phyloP scores from a whole-genome alignment of 2,329 filamentous ascomycete genomes.

The Aaosphaeria pasadenensis region DNA sequence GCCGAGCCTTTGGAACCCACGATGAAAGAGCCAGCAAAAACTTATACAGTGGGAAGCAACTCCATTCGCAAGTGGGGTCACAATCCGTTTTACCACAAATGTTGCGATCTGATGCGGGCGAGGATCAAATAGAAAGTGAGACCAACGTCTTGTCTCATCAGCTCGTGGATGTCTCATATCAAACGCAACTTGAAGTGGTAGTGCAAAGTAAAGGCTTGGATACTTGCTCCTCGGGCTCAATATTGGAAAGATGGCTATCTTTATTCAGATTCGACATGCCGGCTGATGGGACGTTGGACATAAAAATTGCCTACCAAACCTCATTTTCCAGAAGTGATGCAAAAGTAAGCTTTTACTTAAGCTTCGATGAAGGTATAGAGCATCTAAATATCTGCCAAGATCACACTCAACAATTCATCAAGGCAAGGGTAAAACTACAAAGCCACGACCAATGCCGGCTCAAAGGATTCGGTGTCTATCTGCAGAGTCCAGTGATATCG shows the following conservation, averaged over 20 bases:
- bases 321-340: neutral
- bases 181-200: slow-evolving; percentile 17
- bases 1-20: slow-evolving; percentile 24
- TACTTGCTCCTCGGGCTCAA: neutral
- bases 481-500: too few relatives aligned
- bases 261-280: slow-evolving; percentile 36
- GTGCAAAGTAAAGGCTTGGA: neutral
- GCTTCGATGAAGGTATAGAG: slow-evolving; percentile 3
- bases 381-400: neutral
- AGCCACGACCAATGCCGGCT: too few relatives aligned
- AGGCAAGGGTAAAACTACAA: neutral
- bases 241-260: slow-evolving; percentile 12
- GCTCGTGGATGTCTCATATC: slow-evolving; percentile 7
- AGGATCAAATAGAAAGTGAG: neutral
- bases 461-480: too few relatives aligned
- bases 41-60: slow-evolving; percentile 11
- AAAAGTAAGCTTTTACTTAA: slow-evolving; percentile 13
- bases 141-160: slow-evolving; percentile 10
- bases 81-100: slow-evolving; percentile 31
- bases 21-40: slow-evolving; percentile 5
- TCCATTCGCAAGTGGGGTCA: slow-evolving; percentile 29
- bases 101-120: neutral
- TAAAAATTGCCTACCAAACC: slow-evolving; percentile 12
- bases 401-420: neutral
- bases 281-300: slow-evolving; percentile 16